Base-by-base conservation (phyloP, 345 rosid genomes). In the Rhizophora mangle region DNA sequence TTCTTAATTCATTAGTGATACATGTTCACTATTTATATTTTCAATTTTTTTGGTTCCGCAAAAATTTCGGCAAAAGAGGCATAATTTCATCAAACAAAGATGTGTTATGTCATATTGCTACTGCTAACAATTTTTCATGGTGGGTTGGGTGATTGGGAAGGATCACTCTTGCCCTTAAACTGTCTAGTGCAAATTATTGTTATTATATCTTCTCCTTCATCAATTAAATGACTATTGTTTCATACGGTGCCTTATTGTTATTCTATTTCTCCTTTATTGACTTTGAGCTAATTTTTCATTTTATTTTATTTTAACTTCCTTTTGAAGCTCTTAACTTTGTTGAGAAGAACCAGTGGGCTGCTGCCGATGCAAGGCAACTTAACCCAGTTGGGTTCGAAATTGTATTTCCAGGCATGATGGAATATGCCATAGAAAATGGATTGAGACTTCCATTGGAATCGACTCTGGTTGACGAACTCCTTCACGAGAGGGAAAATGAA, bases 351-450 rank as follows among this genome's bases (percentile, higher is more conserved):
- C 46, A 36, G 2, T 65, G 64, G 68, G 70, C 76, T n/a, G 36
- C 46, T 19, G 7, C 8, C 1, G 76, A 72, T 9, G 8, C 13
- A 0, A 34, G 20, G 24, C 76, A 72, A 37, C 60, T 8, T 8
- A 29, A 18, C 10, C 69, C 49, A 13, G 3, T 32, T 43, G 26
- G 70, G 15, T 72, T 72, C 36, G 65, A 72, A 19, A 30, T 72
- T 30, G 36, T 34, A 43, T 72, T 72, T 51, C 65, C 70, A 7
- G 54, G 59, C 60, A 65, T 72, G 70, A 7, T 72, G 32, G 39
- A 47, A 27, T 8, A 21, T 21, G 70, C 60, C 20, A 32, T 29
- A 3, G 64, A 60, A 5, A 39, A 49, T 37, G 51, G 59, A n/a
- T 47, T 72, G 60, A 72, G 60, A 24, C 65, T 65, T 49, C 32